Conservation (phyloP, 169 alveolate genomes). For the Amoebophrya sp. region DNA sequence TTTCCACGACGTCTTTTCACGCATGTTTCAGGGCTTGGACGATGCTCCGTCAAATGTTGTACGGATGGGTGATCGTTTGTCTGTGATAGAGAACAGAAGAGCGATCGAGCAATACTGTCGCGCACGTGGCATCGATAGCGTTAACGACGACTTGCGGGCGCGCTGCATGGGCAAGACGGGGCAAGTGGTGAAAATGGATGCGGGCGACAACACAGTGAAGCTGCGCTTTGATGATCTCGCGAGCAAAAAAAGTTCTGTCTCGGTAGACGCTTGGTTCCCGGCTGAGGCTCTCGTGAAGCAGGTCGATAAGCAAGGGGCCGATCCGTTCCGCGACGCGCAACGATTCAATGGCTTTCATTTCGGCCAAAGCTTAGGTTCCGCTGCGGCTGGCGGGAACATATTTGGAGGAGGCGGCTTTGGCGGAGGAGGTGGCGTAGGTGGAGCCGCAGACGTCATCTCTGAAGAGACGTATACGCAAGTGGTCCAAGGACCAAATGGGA, state of each 20-base stretch:
- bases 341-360: not conserved
- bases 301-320: not conserved
- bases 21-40: not conserved
- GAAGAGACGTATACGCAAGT: conserved; percentile 9
- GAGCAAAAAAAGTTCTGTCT: too few relatives aligned
- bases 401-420: not conserved
- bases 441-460: not conserved
- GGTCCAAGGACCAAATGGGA: not conserved
- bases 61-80: not conserved
- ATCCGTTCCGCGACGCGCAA: not conserved
- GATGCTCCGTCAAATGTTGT: not conserved
- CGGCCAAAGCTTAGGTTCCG: not conserved
- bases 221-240: not conserved
- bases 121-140: not conserved
- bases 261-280: conserved; percentile 25
- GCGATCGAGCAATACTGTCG: not conserved
- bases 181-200: not conserved
- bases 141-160: conserved; percentile 6
- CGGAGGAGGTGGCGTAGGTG: not conserved
- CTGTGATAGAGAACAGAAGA: not conserved
- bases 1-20: not conserved
- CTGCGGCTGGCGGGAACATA: not conserved
- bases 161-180: not conserved
- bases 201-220: not conserved
- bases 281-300: not conserved